Base-by-base conservation (phyloP, 345 rosid species). In the Noccaea bulbosa region DNA sequence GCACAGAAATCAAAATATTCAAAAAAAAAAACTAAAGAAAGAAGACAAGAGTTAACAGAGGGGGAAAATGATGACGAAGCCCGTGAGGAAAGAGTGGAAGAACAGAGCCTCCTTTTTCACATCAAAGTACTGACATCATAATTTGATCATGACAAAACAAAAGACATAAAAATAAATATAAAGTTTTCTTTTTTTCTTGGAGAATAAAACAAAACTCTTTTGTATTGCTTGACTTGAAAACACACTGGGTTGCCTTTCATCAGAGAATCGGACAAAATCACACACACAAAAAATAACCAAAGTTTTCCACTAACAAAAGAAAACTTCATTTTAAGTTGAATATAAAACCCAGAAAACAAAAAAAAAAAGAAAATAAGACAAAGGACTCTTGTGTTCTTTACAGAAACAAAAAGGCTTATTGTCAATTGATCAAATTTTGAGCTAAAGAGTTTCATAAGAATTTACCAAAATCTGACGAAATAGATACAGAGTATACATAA, bases 31-130 rank as follows among this genome's bases (percentile, higher is more conserved):
- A 27, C 47, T 37, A 7, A 79, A 75, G 73, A 34, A 70, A 76
- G 70, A 62, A 67, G 82, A 79, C 73, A 78, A 68, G 56, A 67
- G 38, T 39, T 56, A 65, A 74, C 76, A 71, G 73, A 76, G 74
- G 62, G 64, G 55, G 34, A 67, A 75, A 78, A 73, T 73, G 68
- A 81, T 77, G 68, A 81, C 75, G 61, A 75, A 55, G 51, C 70
- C 79, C 77, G 66, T 65, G 74, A 76, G 71, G 71, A 81, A 63
- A 70, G 35, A 68, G 65, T 83, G 80, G 71, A 62, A 74, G 71
- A 76, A 72, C 71, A 78, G 53, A 50, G 67, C 74, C 64, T 69
- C 73, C 64, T 75, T 69, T 75, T 75, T 73, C 73, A 75, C 67
- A 70, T 47, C 75, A 67, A 57, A 75, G 66, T 59, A 56, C 71